Conservation (phyloP, 805 yeast genomes). For the Diddensiella santjacobensis region DNA sequence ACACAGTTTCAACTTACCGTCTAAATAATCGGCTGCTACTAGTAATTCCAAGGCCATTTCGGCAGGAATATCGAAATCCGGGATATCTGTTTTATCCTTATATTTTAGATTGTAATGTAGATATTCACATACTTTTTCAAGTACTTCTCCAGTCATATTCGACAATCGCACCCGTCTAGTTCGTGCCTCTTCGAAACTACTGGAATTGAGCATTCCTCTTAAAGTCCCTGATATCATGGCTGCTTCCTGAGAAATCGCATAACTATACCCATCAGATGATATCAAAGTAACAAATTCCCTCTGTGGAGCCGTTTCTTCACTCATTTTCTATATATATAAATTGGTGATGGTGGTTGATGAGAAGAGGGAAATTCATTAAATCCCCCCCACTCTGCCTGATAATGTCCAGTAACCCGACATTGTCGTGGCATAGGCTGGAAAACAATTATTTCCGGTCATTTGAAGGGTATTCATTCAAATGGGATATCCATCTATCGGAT, state of each 20-base stretch:
- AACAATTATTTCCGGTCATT: conserved; percentile 64
- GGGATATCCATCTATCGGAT: conserved; percentile 44
- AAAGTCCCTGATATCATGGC: conserved; percentile 71
- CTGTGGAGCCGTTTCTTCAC: conserved; percentile 9
- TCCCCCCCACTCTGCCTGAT: no score
- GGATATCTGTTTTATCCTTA: conserved; percentile 53
- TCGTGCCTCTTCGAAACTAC: conserved; percentile 53
- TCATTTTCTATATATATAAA: no score
- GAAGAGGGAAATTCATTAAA: no score
- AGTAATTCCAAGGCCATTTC: conserved; percentile 88
- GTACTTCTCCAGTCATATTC: conserved; percentile 66
- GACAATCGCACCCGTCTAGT: conserved; percentile 51
- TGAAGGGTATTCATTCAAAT: conserved; percentile 52
- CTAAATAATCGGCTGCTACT: conserved; percentile 89
- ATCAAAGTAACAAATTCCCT: conserved; percentile 54
- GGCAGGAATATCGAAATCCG: conserved; percentile 88
- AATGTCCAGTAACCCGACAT: conserved; percentile 17
- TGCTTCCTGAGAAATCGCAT: conserved; percentile 62
- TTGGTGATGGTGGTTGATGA: no score
- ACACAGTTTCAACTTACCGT: conserved; percentile 30
- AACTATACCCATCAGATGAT: conserved; percentile 67
- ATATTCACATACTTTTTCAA: conserved; percentile 82
- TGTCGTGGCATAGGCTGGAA: conserved; percentile 72
- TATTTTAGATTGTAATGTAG: conserved; percentile 71
- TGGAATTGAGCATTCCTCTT: conserved; percentile 44